phyloP scores from a whole-genome alignment of 768 basidiomycete genomes.

The Cystofilobasidium bisporidii region DNA sequence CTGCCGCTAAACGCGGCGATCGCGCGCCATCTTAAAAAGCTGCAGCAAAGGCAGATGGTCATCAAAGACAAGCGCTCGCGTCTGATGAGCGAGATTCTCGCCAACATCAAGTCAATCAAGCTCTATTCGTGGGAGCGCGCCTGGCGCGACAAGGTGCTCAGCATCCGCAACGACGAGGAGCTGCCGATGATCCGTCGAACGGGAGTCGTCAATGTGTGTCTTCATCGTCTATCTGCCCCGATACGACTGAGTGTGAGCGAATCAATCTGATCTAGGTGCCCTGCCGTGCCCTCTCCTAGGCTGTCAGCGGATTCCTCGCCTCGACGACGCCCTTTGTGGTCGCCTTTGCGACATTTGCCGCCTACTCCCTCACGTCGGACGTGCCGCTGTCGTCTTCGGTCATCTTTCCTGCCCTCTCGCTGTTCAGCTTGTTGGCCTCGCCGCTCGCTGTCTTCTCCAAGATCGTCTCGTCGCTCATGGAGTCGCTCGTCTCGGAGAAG shows the following conservation, averaged over 20 bases:
- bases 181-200: conserved; percentile 72
- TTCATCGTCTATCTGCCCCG: too few species aligned
- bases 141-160: conserved; percentile 67
- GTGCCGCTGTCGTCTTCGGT: conserved; percentile 74
- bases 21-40: conserved; percentile 47
- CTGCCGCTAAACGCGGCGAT: conserved; percentile 43
- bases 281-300: too few species aligned
- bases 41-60: conserved; percentile 89
- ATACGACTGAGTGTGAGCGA: too few species aligned
- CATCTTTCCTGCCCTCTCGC: conserved; percentile 86
- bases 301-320: conserved; percentile 34
- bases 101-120: conserved; percentile 65
- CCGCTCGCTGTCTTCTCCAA: conserved; percentile 43
- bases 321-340: conserved; percentile 38
- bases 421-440: conserved; percentile 79
- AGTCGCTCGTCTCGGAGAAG: conserved; percentile 71
- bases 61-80: conserved; percentile 73
- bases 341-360: conserved; percentile 40
- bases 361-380: conserved; percentile 40
- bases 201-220: conserved; percentile 58
- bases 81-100: conserved; percentile 51
- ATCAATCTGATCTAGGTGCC: too few species aligned
- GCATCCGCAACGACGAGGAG: conserved; percentile 58
- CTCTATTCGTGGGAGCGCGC: conserved; percentile 87
- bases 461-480: conserved; percentile 57